Percentiles rank a stretch among this genome's conserved stretches.
Evolutionary conservation across 495 filamentous ascomycete species (phyloP).

Genomic region (Tuber indicum): DNA sequence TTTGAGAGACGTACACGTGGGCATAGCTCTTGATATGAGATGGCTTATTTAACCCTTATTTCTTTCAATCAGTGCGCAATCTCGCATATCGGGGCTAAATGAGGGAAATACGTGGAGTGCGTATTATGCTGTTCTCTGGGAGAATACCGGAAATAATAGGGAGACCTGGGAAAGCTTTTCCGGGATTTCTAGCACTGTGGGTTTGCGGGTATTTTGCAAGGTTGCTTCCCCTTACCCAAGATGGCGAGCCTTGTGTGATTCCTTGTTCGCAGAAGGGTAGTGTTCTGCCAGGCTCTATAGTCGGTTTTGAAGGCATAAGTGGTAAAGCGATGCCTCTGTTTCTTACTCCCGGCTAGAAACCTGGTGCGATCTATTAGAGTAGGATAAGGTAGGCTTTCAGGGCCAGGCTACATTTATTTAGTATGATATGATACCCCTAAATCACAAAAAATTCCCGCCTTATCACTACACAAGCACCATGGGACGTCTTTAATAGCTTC

Average conservation of each 20-base stretch:
- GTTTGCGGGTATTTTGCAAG: no score
- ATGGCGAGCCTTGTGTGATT: no score
- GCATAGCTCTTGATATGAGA: neutral
- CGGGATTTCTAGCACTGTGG: no score
- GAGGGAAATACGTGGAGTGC: neutral
- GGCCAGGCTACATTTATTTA: neutral
- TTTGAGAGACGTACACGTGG: neutral
- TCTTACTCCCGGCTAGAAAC: no score
- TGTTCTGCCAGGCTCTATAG: no score
- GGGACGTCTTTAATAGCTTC: neutral
- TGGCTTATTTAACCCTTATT: neutral
- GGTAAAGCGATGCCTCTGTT: no score
- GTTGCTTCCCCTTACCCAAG: neutral
- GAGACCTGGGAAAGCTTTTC: neutral
- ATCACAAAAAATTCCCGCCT: neutral
- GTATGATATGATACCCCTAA: neutral
- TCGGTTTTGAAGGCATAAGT: no score
- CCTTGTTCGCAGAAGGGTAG: no score
- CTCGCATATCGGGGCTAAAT: no score
- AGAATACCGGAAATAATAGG: neutral
- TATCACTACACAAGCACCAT: neutral
- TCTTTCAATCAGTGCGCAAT: neutral
- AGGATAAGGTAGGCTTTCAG: neutral
- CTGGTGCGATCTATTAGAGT: no score
- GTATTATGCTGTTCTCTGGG: neutral